phyloP scores from a whole-genome alignment of 1,139 yeast genomes.

The Pichia sp. region DNA sequence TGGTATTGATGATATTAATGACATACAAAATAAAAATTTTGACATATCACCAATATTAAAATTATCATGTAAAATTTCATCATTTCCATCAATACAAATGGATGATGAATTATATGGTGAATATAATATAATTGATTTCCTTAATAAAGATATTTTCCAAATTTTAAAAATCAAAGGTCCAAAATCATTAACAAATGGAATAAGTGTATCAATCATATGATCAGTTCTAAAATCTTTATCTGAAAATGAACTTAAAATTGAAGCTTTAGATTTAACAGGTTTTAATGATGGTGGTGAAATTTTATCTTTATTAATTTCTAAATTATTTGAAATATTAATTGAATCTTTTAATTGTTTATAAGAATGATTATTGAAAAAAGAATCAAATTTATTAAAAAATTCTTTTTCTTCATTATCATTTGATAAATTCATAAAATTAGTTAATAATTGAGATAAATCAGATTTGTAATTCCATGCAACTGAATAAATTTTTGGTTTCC shows the following conservation, averaged over 20 bases:
- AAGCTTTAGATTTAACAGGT: not conserved
- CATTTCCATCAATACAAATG: conserved; percentile 9
- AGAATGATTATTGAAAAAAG: conserved; percentile 28
- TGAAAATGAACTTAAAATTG: conserved; percentile 1
- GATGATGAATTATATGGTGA: conserved; percentile 14
- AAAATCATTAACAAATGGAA: conserved; percentile 42
- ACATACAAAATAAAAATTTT: conserved; percentile 42
- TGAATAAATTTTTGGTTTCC: conserved; percentile 51
- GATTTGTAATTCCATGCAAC: conserved; percentile 54
- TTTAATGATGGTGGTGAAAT: not conserved
- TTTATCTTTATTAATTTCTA: not conserved
- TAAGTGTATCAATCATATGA: conserved; percentile 48
- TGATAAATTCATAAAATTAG: conserved; percentile 32
- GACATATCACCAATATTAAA: conserved; percentile 35
- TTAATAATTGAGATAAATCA: conserved; percentile 39
- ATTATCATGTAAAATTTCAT: conserved; percentile 22
- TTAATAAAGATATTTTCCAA: conserved; percentile 61
- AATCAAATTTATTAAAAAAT: conserved; percentile 25
- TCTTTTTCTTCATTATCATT: conserved; percentile 16
- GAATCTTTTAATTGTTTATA: not conserved
- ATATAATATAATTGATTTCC: conserved; percentile 56
- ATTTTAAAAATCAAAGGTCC: conserved; percentile 72
- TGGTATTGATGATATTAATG: conserved; percentile 44
- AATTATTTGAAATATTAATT: not conserved
- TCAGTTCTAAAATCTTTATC: conserved; percentile 17